Evolutionary conservation across 148 eudicot species (phyloP).

Genomic region (Diospyros kaki): DNA sequence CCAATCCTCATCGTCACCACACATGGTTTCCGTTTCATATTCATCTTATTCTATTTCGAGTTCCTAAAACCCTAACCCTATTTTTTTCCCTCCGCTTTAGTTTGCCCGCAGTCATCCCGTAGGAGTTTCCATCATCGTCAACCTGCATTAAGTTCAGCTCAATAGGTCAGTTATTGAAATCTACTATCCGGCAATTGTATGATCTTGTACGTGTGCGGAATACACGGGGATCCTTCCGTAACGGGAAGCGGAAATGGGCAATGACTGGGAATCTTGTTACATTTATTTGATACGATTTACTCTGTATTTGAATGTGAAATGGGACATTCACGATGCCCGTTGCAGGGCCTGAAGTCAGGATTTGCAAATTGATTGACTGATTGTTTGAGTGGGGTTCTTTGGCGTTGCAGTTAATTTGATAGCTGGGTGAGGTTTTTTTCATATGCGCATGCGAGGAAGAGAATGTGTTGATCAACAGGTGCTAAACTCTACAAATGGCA

Average conservation of each 20-base stretch:
- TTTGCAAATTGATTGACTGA: neutral
- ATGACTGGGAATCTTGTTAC: neutral
- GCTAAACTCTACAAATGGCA: slow-evolving; percentile 35
- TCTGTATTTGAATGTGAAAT: neutral
- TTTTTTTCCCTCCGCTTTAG: neutral
- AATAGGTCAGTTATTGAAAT: neutral
- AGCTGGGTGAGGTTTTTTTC: neutral
- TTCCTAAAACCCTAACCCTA: slow-evolving; percentile 6
- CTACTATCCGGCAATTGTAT: neutral
- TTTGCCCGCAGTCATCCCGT: neutral
- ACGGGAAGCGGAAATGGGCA: neutral
- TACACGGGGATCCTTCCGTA: neutral
- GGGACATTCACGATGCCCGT: neutral
- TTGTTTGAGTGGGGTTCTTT: neutral
- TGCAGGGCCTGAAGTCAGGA: neutral
- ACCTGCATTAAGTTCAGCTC: neutral
- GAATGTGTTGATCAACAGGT: slow-evolving; percentile 31
- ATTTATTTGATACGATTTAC: neutral
- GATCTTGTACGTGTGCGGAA: too few species aligned
- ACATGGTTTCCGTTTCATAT: neutral
- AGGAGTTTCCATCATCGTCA: neutral
- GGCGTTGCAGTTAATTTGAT: neutral
- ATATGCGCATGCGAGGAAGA: neutral
- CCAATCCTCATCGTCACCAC: slow-evolving; percentile 22
- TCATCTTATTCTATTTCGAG: neutral